Evolutionary conservation across 148 eudicot genomes (phyloP).

Genomic region (Rhododendron henanense): DNA sequence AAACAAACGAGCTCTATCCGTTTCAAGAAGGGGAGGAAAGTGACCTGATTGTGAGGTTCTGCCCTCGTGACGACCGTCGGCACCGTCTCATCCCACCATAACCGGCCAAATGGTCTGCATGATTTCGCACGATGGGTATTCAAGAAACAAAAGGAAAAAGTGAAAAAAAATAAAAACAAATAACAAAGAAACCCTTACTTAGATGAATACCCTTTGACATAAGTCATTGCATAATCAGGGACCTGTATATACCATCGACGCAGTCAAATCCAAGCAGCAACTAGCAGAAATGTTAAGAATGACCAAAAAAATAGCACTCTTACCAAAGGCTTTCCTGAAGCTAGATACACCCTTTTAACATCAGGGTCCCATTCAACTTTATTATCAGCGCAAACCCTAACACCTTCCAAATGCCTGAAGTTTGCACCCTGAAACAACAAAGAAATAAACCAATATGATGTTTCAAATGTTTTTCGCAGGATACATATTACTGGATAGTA

Average conservation of each 20-base stretch:
- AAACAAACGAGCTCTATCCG: background rate
- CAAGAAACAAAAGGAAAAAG: background rate
- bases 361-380: slow-evolving; percentile 63
- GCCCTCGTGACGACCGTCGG: slow-evolving; percentile 87
- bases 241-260: slow-evolving; percentile 37
- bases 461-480: background rate
- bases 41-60: slow-evolving; percentile 83
- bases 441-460: background rate
- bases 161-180: background rate
- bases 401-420: slow-evolving; percentile 60
- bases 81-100: slow-evolving; percentile 92
- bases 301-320: background rate
- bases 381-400: slow-evolving; percentile 49
- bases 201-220: slow-evolving; percentile 48
- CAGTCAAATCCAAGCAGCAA: slow-evolving; percentile 1
- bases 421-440: slow-evolving; percentile 63
- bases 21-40: background rate
- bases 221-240: slow-evolving; percentile 79
- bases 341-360: slow-evolving; percentile 37
- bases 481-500: background rate
- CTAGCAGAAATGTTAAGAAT: background rate
- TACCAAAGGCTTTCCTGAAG: slow-evolving; percentile 81
- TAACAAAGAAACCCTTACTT: slow-evolving; percentile 47
- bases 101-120: slow-evolving; percentile 73
- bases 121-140: background rate